Evolutionary conservation across 2,329 filamentous ascomycete genomes (phyloP).

Genomic region (Trichoderma semiorbis): DNA sequence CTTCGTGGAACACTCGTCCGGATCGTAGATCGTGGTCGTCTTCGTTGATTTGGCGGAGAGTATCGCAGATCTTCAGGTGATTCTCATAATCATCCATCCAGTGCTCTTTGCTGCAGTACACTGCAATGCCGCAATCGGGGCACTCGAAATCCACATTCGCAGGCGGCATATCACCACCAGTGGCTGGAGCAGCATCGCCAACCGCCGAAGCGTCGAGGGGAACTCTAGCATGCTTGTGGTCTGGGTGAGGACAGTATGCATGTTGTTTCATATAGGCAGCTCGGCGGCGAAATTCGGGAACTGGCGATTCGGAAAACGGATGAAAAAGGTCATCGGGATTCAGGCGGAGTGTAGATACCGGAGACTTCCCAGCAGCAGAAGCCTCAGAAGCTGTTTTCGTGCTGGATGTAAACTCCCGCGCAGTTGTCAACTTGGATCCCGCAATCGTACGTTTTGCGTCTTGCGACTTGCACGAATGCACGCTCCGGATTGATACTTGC

Average conservation of each 20-base stretch:
- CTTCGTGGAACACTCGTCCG: conserved; percentile 89
- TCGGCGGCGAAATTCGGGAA: conserved; percentile 79
- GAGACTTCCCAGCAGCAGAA: conserved; percentile 25
- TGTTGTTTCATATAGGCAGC: conserved; percentile 91
- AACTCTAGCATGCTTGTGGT: conserved; percentile 72
- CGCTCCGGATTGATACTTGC: conserved; percentile 28
- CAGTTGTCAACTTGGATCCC: conserved; percentile 19
- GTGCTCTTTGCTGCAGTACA: conserved; percentile 91
- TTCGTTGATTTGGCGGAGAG: conserved; percentile 89
- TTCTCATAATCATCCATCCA: conserved; percentile 95
- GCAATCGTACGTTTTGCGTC: conserved; percentile 21
- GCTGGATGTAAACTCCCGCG: conserved; percentile 33
- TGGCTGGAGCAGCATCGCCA: conserved; percentile 55
- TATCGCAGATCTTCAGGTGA: conserved; percentile 90
- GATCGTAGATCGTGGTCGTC: conserved; percentile 94
- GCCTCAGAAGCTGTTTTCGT: conserved; percentile 28
- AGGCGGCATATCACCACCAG: conserved; percentile 59
- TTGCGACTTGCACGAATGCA: conserved; percentile 28
- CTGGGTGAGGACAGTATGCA: conserved; percentile 88
- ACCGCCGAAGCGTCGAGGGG: conserved; percentile 62
- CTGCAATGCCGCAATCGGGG: conserved; percentile 89
- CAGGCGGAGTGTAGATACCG: conserved; percentile 40
- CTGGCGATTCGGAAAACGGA: conserved; percentile 82
- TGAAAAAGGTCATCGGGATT: conserved; percentile 85
- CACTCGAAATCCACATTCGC: conserved; percentile 91